Percentiles rank a stretch among this genome's conserved stretches.
Conservation (phyloP, 116 monocot species). For the Iris pallida region DNA sequence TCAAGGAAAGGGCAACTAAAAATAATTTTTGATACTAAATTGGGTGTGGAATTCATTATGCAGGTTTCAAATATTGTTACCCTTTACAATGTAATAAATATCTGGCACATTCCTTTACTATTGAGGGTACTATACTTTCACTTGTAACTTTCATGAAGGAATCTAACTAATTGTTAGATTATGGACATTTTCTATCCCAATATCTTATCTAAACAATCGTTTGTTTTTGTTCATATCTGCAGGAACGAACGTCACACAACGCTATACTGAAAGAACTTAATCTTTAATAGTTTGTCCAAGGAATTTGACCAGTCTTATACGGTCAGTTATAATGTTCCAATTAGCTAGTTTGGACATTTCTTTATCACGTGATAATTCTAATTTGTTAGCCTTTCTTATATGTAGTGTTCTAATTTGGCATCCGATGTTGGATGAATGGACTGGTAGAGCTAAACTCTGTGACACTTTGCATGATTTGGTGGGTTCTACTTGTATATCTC, state of each 20-base stretch:
- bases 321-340: neutral
- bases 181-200: neutral
- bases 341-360: neutral
- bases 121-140: constrained; percentile 46
- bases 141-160: no score
- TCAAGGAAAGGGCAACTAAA: neutral
- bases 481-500: constrained; percentile 11
- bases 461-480: constrained; percentile 68
- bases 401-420: constrained; percentile 34
- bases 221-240: constrained; percentile 5
- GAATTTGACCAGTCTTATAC: neutral
- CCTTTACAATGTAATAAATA: constrained; percentile 90
- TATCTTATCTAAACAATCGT: neutral
- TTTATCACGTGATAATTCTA: neutral
- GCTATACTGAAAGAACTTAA: constrained; percentile 73
- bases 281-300: constrained; percentile 55
- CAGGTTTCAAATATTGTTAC: constrained; percentile 71
- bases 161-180: neutral
- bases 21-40: neutral
- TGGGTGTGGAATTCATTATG: no score
- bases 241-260: constrained; percentile 92
- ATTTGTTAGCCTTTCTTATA: neutral
- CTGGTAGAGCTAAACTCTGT: constrained; percentile 49
- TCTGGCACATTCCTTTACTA: constrained; percentile 95
- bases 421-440: constrained; percentile 71